Evolutionary conservation across 1,139 yeast genomes (phyloP), one percentile per base, ranked within the genome.

Genomic region (Zygosaccharomyces pseudobailii): DNA sequence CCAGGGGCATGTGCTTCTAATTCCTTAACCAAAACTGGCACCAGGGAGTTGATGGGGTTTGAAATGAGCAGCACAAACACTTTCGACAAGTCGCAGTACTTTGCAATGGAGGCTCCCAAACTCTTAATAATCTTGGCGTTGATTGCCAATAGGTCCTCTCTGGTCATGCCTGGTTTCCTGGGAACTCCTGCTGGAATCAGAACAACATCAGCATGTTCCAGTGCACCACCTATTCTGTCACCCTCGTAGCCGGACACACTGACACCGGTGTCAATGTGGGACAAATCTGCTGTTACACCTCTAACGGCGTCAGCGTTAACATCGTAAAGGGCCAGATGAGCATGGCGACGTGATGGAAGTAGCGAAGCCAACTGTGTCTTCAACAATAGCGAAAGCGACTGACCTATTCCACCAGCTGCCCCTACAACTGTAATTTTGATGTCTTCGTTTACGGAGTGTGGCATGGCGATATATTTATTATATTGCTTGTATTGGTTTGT

Each of bases 81-180:
- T 41, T 50, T 55, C 21, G 50, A 36, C 28, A 58, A 49, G 37
- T 59, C 60, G 41, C 63, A 59, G 45, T 54, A 39, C 48, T 78
- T 76, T 43, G 95, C 94, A 61, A 87, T 82, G 44, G 87, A 87
- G 68, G 79, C 80, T 55, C 95, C 90, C 62, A 90, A 75, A 68
- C 82, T 90, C 58, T 85, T 77, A 48, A 90, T 89, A 69, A 90
- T 90, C 43, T 89, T 85, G 42, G 96, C 96, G 67, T 90, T 90
- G 74, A 92, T 87, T 73, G 82, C 82, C 79, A 90, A 88, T 67
- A 90, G 78, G 67, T 90, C 97, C 68, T 90, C 97, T 71, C 97
- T 83, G 56, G 97, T 87, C 97, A 90, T 90, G 59, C 97, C 97
- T 49, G 97, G 97, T 75, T 90, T 90, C 75, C 97, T 82, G 68